Conservation (phyloP, 257 asterid genomes). For the Solanum infundibuliforme region DNA sequence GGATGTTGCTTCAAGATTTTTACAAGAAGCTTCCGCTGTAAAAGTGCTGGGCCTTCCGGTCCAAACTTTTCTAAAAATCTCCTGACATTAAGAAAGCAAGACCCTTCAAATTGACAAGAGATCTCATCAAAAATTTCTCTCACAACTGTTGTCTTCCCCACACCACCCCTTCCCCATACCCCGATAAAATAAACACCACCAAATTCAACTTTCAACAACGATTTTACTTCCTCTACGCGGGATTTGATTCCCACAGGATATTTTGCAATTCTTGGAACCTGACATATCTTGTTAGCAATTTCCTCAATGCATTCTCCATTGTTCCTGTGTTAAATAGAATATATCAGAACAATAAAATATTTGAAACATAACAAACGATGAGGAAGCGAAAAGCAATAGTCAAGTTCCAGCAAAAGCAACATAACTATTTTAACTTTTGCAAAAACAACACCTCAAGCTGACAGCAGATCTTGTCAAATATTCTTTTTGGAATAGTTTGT, state of each 20-base stretch:
- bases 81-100: background rate
- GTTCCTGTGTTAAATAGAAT: background rate
- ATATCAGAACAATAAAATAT: background rate
- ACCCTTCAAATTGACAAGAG: background rate
- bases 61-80: background rate
- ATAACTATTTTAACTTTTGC: background rate
- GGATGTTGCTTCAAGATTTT: background rate
- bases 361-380: background rate
- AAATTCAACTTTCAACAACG: background rate
- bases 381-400: background rate
- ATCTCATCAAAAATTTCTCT: background rate
- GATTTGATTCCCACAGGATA: background rate
- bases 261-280: background rate
- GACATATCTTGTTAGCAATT: background rate
- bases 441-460: background rate
- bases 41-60: background rate
- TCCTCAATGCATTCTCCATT: background rate
- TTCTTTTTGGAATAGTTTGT: background rate
- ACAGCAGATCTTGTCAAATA: background rate
- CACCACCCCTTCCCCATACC: background rate
- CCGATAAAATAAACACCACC: background rate
- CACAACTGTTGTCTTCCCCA: constrained; percentile 4
- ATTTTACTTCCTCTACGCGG: background rate
- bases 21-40: background rate
- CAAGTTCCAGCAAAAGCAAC: background rate